Evolutionary conservation across 306 rosid species (phyloP).

Genomic region (Neltuma alba): DNA sequence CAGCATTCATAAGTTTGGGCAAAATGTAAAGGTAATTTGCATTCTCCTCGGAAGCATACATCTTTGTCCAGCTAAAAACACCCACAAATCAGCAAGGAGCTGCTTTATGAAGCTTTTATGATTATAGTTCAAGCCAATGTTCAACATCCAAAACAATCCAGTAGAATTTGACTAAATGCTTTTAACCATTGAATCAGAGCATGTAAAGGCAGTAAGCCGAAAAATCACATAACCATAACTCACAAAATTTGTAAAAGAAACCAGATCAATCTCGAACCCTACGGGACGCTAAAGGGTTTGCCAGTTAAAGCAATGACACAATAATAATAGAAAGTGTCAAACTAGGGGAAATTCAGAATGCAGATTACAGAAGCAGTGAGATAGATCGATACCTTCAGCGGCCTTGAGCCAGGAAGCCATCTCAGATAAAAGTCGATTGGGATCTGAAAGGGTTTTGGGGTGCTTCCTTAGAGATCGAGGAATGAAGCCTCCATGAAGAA

Average conservation of each 20-base stretch:
- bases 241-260: not conserved
- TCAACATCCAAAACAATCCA: not conserved
- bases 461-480: slow-evolving; percentile 21
- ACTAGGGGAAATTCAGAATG: slow-evolving; percentile 5
- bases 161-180: not conserved
- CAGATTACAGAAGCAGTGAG: not conserved
- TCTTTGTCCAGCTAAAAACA: not conserved
- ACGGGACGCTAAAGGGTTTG: not conserved
- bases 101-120: not conserved
- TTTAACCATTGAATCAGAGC: not conserved
- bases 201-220: not conserved
- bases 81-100: not conserved
- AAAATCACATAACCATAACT: not conserved
- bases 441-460: slow-evolving; percentile 43
- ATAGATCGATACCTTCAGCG: slow-evolving; percentile 86
- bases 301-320: not conserved
- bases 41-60: slow-evolving; percentile 2
- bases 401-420: slow-evolving; percentile 97
- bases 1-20: not conserved
- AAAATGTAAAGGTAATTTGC: not conserved
- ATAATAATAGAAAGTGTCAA: not conserved
- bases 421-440: slow-evolving; percentile 33
- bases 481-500: slow-evolving; percentile 34
- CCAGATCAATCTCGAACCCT: slow-evolving; percentile 15
- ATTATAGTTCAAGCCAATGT: slow-evolving; percentile 3